Evolutionary conservation across 768 basidiomycete genomes (phyloP), one percentile per base, ranked within the genome.

Genomic region (Clitopilus passeckerianus): DNA sequence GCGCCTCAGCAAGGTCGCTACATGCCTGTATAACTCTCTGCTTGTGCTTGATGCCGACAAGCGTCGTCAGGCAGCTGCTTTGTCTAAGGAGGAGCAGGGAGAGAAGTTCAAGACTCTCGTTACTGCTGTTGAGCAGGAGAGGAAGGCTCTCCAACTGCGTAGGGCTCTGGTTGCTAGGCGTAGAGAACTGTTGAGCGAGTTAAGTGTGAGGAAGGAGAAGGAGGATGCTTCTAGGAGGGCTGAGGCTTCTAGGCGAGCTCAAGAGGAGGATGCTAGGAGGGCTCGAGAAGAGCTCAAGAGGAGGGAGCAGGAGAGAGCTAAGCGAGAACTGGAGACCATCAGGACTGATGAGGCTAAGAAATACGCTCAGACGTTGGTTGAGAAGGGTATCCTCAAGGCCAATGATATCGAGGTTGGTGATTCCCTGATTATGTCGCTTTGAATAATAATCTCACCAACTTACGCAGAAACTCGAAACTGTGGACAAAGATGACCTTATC

Each of bases 401-500:
- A 77, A 75, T 56, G 89, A 90, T 64, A 81, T 91, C 61, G 82
- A 86, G 60, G 90, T 89, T 65, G 67, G 85, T 77, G 56, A 2
- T 30, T 53, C 64, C 56, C 33, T 54, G 22, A 56, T 59, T 57
- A 56, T 59, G 16, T 64, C 30, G 24, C 58, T 27, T 20, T 54
- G 12, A 56, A 41, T 59, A 24, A 61, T 34, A 22, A 5, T n/a
- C 53, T 61, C 22, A 64, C 20, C 59, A 52, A 10, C 27, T 56
- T 30, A 18, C 56, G 22, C 62, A 93, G 90, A 87, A 90, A 68
- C 80, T 95, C 72, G 90, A 93, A 65, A 86, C 85, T 55, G 79
- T 91, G 61, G 93, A 93, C 71, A 94, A 93, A 8, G 89, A 91
- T 66, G 85, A 86, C 53, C 83, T 98, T 62, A 89, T 98, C 72